These are phyloP conservation scores for Pseudocercospora fijiensis DNA, from an alignment of 2,329 filamentous ascomycete species.

Conservation along the genomic window DNA sequence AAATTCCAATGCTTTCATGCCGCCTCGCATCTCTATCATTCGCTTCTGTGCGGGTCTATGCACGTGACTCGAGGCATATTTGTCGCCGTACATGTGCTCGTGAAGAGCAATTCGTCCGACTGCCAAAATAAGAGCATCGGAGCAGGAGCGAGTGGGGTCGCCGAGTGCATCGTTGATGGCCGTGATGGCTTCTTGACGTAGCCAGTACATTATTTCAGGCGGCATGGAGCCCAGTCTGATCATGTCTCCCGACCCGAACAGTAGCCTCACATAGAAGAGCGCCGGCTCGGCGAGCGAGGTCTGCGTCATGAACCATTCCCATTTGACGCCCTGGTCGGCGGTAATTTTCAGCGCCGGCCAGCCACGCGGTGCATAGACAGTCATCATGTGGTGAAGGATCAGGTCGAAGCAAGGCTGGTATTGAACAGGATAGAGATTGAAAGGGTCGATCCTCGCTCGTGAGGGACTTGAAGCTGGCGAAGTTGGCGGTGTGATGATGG, in stretches of 20 bases:
- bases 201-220: slow-evolving; percentile 30
- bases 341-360: slow-evolving; percentile 38
- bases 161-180: slow-evolving; percentile 32
- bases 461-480: slow-evolving; percentile 20
- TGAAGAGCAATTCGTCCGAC: slow-evolving; percentile 39
- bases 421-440: slow-evolving; percentile 37
- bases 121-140: slow-evolving; percentile 33
- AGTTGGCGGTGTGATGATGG: slow-evolving; percentile 25
- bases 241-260: slow-evolving; percentile 38
- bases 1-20: slow-evolving; percentile 33
- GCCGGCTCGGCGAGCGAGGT: slow-evolving; percentile 36
- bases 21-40: slow-evolving; percentile 38
- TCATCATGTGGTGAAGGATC: slow-evolving; percentile 39
- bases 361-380: slow-evolving; percentile 37
- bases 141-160: slow-evolving; percentile 25
- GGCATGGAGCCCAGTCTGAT: slow-evolving; percentile 29
- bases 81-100: slow-evolving; percentile 39
- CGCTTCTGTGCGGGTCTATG: slow-evolving; percentile 38
- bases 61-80: slow-evolving; percentile 31
- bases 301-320: slow-evolving; percentile 39
- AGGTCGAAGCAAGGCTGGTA: slow-evolving; percentile 35
- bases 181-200: slow-evolving; percentile 34
- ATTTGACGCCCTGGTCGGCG: slow-evolving; percentile 30
- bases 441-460: slow-evolving; percentile 30
- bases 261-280: slow-evolving; percentile 37